These are phyloP conservation scores for Barnettozyma sucrosica DNA, from an alignment of 805 yeast species.

Conservation along the genomic window DNA sequence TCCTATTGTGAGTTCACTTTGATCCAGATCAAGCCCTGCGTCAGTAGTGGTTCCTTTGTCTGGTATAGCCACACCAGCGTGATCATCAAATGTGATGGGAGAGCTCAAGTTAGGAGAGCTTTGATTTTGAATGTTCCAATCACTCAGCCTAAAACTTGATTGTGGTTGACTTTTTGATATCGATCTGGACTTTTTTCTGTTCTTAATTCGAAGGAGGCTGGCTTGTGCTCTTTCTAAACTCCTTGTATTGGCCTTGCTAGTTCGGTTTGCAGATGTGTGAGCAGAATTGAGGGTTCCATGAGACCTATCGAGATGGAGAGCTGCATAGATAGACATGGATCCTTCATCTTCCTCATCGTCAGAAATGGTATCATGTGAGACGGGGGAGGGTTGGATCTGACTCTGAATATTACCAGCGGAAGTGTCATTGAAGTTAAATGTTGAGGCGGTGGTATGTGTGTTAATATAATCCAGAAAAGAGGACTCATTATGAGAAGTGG, in stretches of 20 bases:
- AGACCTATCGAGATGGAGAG: conserved; percentile 35
- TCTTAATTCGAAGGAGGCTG: conserved; percentile 53
- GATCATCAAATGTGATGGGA: conserved; percentile 17
- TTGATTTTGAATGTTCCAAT: conserved; percentile 3
- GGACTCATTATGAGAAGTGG: conserved; percentile 10
- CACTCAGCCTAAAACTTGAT: conserved; percentile 11
- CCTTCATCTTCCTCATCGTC: conserved; percentile 49
- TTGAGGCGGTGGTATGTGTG: conserved; percentile 14
- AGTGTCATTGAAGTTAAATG: conserved; percentile 21
- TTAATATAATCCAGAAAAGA: conserved; percentile 25
- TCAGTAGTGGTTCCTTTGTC: neutral
- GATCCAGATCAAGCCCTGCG: neutral
- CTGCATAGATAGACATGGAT: conserved; percentile 61
- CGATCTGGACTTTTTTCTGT: conserved; percentile 49
- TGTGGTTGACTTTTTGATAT: conserved; percentile 29
- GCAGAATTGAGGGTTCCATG: conserved; percentile 27
- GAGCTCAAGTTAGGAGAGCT: conserved; percentile 29
- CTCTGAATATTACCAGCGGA: neutral
- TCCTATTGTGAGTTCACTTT: neutral
- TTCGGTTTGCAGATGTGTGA: conserved; percentile 27
- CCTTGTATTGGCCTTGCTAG: conserved; percentile 34
- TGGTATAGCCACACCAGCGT: neutral
- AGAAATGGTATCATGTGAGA: neutral
- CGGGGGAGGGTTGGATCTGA: neutral
- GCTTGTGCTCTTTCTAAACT: conserved; percentile 63